Conservation (phyloP, 2,329 filamentous ascomycete genomes). For the Alternaria consortialis region DNA sequence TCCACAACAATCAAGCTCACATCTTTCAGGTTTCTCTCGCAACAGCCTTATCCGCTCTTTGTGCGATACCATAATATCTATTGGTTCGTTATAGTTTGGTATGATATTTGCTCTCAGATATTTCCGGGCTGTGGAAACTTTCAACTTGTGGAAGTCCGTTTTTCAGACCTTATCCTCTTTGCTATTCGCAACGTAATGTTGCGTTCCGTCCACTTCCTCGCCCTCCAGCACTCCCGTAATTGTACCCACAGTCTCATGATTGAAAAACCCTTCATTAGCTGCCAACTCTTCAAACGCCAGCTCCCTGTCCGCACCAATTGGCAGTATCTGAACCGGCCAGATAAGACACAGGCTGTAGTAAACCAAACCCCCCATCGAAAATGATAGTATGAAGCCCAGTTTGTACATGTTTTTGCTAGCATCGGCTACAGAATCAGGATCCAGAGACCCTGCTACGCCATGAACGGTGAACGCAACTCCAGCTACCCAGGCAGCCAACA, state of each 20-base stretch:
- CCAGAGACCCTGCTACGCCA: slow-evolving; percentile 26
- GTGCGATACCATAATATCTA: no score
- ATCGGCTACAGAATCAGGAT: slow-evolving; percentile 21
- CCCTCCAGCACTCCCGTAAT: slow-evolving; percentile 28
- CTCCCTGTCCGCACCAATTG: slow-evolving; percentile 12
- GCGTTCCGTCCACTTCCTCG: slow-evolving; percentile 17
- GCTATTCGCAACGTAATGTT: slow-evolving; percentile 18
- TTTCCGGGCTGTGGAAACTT: no score
- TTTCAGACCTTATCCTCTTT: slow-evolving; percentile 17
- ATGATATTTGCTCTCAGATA: no score
- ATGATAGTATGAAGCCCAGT: slow-evolving; percentile 25
- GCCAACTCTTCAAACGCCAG: slow-evolving; percentile 27
- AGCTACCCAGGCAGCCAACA: slow-evolving; percentile 27
- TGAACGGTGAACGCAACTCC: slow-evolving; percentile 32
- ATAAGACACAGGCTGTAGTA: slow-evolving; percentile 26
- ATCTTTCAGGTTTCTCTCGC: no score
- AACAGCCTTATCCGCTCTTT: no score
- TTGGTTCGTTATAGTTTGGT: no score
- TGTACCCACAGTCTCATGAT: slow-evolving; percentile 21
- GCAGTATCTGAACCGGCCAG: slow-evolving; percentile 25
- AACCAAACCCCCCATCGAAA: slow-evolving; percentile 25
- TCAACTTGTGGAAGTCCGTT: background rate
- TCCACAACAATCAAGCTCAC: background rate
- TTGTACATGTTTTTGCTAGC: slow-evolving; percentile 34
- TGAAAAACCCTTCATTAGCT: slow-evolving; percentile 28